phyloP scores from a whole-genome alignment of 1,139 yeast species.

The Sugiyamaella paludigena region DNA sequence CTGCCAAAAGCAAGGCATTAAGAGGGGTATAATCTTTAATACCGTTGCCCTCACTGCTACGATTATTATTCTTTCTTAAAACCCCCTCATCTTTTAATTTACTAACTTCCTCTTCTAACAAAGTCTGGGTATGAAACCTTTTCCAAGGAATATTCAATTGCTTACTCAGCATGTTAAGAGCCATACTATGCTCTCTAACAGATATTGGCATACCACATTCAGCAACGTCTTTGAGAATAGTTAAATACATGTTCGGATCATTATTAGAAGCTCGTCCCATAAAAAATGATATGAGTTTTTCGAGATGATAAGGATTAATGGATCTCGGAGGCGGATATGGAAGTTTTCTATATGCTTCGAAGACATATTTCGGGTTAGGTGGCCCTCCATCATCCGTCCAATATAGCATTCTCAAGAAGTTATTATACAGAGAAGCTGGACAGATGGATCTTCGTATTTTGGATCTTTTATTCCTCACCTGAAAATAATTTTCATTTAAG shows the following conservation, averaged over 20 bases:
- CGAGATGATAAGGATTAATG: constrained; percentile 41
- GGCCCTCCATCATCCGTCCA: constrained; percentile 12
- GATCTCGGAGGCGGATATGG: constrained; percentile 39
- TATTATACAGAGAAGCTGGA: constrained; percentile 22
- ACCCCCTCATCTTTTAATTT: constrained; percentile 3
- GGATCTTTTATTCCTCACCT: constrained; percentile 10
- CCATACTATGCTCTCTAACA: constrained; percentile 23
- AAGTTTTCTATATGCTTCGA: constrained; percentile 39
- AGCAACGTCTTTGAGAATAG: constrained; percentile 22
- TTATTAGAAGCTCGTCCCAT: constrained; percentile 21
- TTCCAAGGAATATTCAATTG: constrained; percentile 2
- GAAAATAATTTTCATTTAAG: constrained; percentile 8
- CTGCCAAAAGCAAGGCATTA: constrained; percentile 23
- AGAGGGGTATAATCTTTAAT: constrained; percentile 20
- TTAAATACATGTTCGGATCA: constrained; percentile 17
- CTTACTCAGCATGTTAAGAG: constrained; percentile 11
- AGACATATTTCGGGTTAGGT: constrained; percentile 29
- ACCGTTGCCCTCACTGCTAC: not conserved
- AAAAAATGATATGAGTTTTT: constrained; percentile 40
- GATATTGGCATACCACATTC: constrained; percentile 29
- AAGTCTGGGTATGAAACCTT: not conserved
- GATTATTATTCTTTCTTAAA: not conserved
- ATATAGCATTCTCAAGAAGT: constrained; percentile 41
- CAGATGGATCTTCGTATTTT: constrained; percentile 15
- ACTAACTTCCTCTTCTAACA: constrained; percentile 13